Base-by-base conservation (phyloP, 495 filamentous ascomycete genomes). In the Tetracladium setigerum region DNA sequence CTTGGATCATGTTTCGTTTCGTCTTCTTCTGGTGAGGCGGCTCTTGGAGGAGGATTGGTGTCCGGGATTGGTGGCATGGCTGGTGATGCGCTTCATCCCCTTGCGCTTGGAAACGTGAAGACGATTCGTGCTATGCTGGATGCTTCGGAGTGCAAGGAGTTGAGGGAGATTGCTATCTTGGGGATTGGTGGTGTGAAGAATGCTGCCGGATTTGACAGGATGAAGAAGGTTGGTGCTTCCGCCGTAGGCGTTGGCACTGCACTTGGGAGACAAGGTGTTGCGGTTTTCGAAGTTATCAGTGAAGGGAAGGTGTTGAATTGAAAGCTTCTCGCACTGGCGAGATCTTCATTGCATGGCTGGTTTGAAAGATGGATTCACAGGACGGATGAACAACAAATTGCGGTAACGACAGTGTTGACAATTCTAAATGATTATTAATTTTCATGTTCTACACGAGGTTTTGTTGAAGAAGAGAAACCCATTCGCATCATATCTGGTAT, bases 41-140 rank as follows among this genome's bases (percentile, higher is more conserved):
- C 68, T 14, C 48, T 69, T 19, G 53, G 62, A 2, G 68, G 62
- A 0, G 67, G 71, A 0, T 68, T 65, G 1, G 74, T 70, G 1
- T 57, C 55, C 0, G 81, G 82, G 0, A 68, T 86, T 5, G 83
- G 84, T 0, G 84, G 83, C 0, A 62, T 87, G 53, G 84, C 78
- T 0, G 84, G 84, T 0, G 67, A 78, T 30, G 72, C 80, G 38
- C 58, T 88, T 42, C 84, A 87, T 63, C 81, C 84, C 4, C 66
- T 87, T 1, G 82, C 84, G n/a, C 57, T 88, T 22, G 84, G 84
- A 11, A 88, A 88, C 55, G 83, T 87, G 17, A 62, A 59, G 34
- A 80, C 76, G 7, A 63, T 87, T 15, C 60, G 79, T 15, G 53
- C 54, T 38, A 53, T 82, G 70, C 53, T 87, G 24, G 73, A 81